Conservation (phyloP, 805 yeast genomes). For the Saccharomycopsis javanensis region DNA sequence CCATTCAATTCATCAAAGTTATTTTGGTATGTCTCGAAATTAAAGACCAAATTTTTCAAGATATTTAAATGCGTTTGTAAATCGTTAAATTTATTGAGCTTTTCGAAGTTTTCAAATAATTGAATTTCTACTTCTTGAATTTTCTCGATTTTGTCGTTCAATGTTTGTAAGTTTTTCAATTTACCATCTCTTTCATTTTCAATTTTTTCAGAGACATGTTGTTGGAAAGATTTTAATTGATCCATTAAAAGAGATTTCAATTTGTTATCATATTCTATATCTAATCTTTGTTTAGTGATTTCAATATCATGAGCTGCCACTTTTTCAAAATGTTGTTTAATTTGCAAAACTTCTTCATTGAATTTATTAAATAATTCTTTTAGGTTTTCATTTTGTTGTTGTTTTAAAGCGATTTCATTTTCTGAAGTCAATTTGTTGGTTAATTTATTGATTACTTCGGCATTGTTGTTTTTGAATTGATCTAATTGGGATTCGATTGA, state of each 20-base stretch:
- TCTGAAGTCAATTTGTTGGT: constrained; percentile 22
- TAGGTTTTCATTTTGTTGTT: constrained; percentile 47
- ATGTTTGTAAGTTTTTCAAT: constrained; percentile 54
- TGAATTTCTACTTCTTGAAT: constrained; percentile 45
- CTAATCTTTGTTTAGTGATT: constrained; percentile 53
- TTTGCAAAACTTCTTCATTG: constrained; percentile 46
- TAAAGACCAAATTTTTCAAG: constrained; percentile 14
- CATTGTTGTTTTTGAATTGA: constrained; percentile 10
- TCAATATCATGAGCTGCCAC: constrained; percentile 56
- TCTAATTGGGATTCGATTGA: constrained; percentile 20
- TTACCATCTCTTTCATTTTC: constrained; percentile 74
- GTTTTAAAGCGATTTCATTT: constrained; percentile 27
- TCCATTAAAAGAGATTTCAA: constrained; percentile 56
- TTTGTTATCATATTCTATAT: constrained; percentile 65
- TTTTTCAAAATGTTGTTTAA: constrained; percentile 49
- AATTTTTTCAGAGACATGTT: constrained; percentile 46
- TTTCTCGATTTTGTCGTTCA: constrained; percentile 43
- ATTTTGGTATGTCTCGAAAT: constrained; percentile 16
- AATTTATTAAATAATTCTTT: constrained; percentile 51
- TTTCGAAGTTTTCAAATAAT: constrained; percentile 34
- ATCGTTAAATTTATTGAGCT: constrained; percentile 29
- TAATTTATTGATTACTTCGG: constrained; percentile 13
- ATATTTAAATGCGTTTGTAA: constrained; percentile 25
- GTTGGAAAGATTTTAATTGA: constrained; percentile 58
- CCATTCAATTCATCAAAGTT: constrained; percentile 31